Evolutionary conservation across 2,329 filamentous ascomycete genomes (phyloP).

Genomic region (Fusarium euwallaceae): DNA sequence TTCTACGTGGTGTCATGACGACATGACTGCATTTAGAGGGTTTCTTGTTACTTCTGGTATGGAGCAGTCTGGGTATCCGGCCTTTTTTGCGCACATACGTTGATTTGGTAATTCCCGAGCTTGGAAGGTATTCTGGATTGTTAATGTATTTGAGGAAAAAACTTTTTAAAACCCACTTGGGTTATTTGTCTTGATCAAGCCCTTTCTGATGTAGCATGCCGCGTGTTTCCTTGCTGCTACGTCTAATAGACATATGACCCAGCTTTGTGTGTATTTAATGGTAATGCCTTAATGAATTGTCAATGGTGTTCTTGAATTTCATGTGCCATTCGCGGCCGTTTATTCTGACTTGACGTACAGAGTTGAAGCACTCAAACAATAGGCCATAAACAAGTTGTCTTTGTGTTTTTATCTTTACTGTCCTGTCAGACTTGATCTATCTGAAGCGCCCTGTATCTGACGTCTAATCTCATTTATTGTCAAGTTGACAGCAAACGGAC

Average conservation of each 20-base stretch:
- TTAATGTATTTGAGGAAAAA: constrained; percentile 49
- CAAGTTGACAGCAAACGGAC: background rate
- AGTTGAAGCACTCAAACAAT: background rate
- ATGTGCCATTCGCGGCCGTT: background rate
- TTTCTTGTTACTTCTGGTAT: constrained; percentile 45
- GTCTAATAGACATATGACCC: constrained; percentile 49
- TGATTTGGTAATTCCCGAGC: constrained; percentile 44
- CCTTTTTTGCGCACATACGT: constrained; percentile 49
- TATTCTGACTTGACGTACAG: background rate
- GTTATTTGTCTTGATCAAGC: constrained; percentile 46
- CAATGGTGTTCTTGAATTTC: background rate
- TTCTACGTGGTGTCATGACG: constrained; percentile 47
- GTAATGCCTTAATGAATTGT: constrained; percentile 31
- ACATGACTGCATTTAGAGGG: constrained; percentile 50
- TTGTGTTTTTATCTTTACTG: too few relatives aligned
- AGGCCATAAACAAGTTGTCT: background rate
- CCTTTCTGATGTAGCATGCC: constrained; percentile 44
- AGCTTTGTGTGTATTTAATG: constrained; percentile 25
- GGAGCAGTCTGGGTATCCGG: constrained; percentile 43
- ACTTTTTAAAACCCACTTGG: constrained; percentile 45
- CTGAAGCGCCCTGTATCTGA: background rate
- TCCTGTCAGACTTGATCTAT: background rate
- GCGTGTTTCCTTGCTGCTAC: constrained; percentile 43
- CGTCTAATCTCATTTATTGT: background rate
- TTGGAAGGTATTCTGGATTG: constrained; percentile 48